A percentile compares a stretch with the other conserved stretches of the same genome.
phyloP scores from a whole-genome alignment of 176 grass and related monocot genomes.

The Avena eriantha region DNA sequence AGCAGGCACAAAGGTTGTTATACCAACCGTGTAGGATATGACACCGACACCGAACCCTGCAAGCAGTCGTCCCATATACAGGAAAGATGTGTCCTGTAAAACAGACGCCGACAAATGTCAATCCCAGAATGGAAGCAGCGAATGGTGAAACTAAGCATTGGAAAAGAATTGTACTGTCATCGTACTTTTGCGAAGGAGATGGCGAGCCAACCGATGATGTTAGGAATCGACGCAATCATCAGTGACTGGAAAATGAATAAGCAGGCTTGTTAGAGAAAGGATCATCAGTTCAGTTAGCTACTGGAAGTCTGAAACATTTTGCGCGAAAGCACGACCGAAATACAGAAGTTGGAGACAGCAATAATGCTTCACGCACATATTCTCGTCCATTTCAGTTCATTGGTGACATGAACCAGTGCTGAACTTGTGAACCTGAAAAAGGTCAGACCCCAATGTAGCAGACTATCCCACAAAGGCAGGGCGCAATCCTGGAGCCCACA shows the following conservation, averaged over 20 bases:
- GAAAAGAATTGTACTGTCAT: neutral
- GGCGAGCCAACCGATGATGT: slow-evolving; percentile 93
- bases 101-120: neutral
- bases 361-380: neutral
- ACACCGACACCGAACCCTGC: slow-evolving; percentile 96
- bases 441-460: neutral
- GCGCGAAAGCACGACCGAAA: neutral
- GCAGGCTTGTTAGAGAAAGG: neutral
- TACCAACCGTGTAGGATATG: slow-evolving; percentile 80
- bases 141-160: neutral
- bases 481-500: neutral
- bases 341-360: neutral
- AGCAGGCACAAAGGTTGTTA: neutral
- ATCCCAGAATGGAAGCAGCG: neutral
- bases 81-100: slow-evolving; percentile 82
- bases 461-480: neutral
- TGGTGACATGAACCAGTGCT: neutral
- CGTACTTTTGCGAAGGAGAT: slow-evolving; percentile 94
- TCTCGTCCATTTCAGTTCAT: neutral
- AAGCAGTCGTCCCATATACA: slow-evolving; percentile 93
- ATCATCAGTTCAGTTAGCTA: neutral
- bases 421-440: neutral
- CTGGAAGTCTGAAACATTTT: neutral
- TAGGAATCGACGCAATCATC: slow-evolving; percentile 94
- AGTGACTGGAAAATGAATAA: slow-evolving; percentile 62